phyloP scores from a whole-genome alignment of 2,329 filamentous ascomycete species.

The Truncatella angustata region DNA sequence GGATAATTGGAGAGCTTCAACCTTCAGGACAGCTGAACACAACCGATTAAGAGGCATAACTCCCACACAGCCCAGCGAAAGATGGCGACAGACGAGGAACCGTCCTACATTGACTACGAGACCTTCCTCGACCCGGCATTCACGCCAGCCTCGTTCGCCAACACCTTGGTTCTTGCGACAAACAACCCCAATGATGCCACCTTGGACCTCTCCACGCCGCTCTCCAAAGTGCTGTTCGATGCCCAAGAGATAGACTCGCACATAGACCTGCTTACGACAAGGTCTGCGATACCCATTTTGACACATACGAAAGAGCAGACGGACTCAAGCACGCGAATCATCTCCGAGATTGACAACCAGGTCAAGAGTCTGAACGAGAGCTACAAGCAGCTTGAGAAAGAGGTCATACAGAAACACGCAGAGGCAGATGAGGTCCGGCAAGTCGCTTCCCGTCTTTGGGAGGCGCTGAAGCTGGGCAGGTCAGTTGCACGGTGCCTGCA shows the following conservation, averaged over 20 bases:
- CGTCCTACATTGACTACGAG: conserved; percentile 95
- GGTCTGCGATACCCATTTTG: conserved; percentile 78
- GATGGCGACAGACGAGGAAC: conserved; percentile 57
- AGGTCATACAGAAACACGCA: conserved; percentile 83
- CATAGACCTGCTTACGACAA: conserved; percentile 85
- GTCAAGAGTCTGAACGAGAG: conserved; percentile 78
- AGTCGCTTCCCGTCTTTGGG: conserved; percentile 75
- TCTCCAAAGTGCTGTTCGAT: conserved; percentile 93
- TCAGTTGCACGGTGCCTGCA: conserved; percentile 76
- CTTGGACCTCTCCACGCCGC: conserved; percentile 88
- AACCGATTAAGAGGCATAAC: too few relatives aligned
- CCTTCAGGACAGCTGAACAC: too few relatives aligned
- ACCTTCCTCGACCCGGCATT: conserved; percentile 83
- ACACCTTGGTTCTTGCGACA: conserved; percentile 81
- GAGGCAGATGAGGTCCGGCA: conserved; percentile 79
- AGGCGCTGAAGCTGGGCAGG: conserved; percentile 74
- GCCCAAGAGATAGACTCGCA: conserved; percentile 96
- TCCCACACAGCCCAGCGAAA: too few relatives aligned
- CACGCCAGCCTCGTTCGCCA: conserved; percentile 79
- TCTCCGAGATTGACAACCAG: conserved; percentile 76
- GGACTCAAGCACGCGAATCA: conserved; percentile 67
- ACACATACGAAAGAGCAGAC: conserved; percentile 74
- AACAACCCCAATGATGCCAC: conserved; percentile 90
- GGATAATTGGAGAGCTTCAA: too few relatives aligned
- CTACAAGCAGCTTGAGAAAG: conserved; percentile 80